Conservation (phyloP, 148 eudicot genomes). For the Cornus florida region DNA sequence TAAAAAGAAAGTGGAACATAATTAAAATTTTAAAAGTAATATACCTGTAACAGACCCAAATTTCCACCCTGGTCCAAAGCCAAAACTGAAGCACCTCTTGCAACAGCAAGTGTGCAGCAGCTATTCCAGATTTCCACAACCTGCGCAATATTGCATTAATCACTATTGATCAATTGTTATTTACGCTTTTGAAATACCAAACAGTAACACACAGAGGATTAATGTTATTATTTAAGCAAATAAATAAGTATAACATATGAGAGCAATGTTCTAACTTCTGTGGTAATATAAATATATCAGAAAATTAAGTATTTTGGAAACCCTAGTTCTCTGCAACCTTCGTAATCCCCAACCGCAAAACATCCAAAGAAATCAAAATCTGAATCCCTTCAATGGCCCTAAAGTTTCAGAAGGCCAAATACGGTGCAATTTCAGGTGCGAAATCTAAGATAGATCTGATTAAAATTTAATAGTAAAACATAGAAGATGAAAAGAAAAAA, state of each 20-base stretch:
- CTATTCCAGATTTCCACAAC: constrained; percentile 18
- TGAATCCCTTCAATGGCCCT: neutral
- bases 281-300: too few species aligned
- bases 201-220: neutral
- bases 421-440: neutral
- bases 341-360: neutral
- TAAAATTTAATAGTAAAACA: neutral
- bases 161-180: neutral
- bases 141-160: neutral
- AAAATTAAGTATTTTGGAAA: too few species aligned
- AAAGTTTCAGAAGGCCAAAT: neutral
- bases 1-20: neutral
- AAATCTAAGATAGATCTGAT: constrained; percentile 1
- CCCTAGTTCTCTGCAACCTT: neutral
- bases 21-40: neutral
- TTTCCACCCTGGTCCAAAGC: constrained; percentile 20
- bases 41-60: constrained; percentile 12
- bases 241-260: too few species aligned
- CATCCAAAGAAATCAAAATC: neutral
- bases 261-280: too few species aligned
- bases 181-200: neutral
- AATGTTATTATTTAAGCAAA: too few species aligned
- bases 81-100: constrained; percentile 20
- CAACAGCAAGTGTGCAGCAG: constrained; percentile 20
- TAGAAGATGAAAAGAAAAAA: neutral